Conservation (phyloP, 257 asterid genomes). For the Plectranthus barbatus region DNA sequence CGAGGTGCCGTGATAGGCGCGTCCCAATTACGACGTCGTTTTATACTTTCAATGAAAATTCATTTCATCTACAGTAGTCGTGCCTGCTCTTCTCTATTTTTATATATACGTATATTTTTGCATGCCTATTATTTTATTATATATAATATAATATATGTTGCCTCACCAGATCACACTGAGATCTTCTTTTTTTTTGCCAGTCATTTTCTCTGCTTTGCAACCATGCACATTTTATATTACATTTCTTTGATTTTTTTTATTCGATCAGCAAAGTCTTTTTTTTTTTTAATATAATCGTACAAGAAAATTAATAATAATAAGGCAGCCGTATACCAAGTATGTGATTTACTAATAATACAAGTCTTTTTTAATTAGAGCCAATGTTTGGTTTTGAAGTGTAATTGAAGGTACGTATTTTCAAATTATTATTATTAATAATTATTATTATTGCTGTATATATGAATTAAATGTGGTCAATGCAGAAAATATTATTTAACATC, state of each 20-base stretch:
- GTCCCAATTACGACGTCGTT: constrained; percentile 29
- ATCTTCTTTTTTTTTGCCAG: constrained; percentile 8
- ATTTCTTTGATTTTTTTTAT: neutral
- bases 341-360: neutral
- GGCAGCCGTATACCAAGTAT: neutral
- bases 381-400: neutral
- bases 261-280: neutral
- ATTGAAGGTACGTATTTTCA: neutral
- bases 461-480: too few relatives aligned
- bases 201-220: constrained; percentile 16
- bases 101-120: constrained; percentile 13
- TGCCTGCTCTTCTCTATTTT: constrained; percentile 18
- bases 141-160: neutral
- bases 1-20: constrained; percentile 48
- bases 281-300: neutral
- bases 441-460: neutral
- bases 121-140: constrained; percentile 3
- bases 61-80: constrained; percentile 25
- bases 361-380: neutral
- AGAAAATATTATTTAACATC: neutral
- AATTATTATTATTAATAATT: neutral
- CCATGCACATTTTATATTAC: constrained; percentile 25
- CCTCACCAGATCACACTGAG: constrained; percentile 20
- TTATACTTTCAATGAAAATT: too few relatives aligned
- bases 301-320: too few relatives aligned